These are phyloP conservation scores for Suillus discolor DNA, from an alignment of 768 basidiomycete species.

Conservation along the genomic window DNA sequence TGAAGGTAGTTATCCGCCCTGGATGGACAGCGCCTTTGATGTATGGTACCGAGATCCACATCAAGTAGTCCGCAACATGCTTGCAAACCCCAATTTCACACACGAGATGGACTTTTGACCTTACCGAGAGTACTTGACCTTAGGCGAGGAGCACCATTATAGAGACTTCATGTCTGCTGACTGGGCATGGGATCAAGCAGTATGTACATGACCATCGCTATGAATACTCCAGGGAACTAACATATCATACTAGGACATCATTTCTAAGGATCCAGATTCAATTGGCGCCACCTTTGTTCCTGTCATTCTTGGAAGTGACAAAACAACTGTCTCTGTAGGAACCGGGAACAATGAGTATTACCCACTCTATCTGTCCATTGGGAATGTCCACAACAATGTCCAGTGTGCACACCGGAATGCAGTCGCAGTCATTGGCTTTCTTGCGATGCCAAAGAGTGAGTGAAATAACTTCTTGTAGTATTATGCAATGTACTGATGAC, in stretches of 20 bases:
- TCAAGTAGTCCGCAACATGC: conserved; percentile 20
- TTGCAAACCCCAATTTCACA: conserved; percentile 25
- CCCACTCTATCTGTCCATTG: conserved; percentile 25
- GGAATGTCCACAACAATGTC: neutral
- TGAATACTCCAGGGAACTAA: neutral
- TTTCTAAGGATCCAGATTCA: conserved; percentile 22
- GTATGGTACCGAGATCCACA: conserved; percentile 29
- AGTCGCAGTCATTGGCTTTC: conserved; percentile 5
- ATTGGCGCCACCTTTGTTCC: conserved; percentile 36
- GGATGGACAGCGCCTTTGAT: conserved; percentile 29
- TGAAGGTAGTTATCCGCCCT: conserved; percentile 17
- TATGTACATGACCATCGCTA: conserved; percentile 20
- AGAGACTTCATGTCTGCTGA: conserved; percentile 6
- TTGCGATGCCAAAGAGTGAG: conserved; percentile 12
- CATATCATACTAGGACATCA: conserved; percentile 22
- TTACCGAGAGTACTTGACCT: conserved; percentile 15
- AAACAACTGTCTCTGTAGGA: conserved; percentile 41
- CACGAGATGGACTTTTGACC: conserved; percentile 23
- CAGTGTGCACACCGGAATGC: conserved; percentile 4
- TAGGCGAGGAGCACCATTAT: conserved; percentile 12
- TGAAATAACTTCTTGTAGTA: neutral
- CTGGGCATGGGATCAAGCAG: conserved; percentile 32
- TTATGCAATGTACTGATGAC: neutral
- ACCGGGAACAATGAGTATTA: conserved; percentile 42
- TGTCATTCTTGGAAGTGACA: conserved; percentile 40